Conservation (phyloP, 192 early-diverging fungal species). For the Coemansia sp. region DNA sequence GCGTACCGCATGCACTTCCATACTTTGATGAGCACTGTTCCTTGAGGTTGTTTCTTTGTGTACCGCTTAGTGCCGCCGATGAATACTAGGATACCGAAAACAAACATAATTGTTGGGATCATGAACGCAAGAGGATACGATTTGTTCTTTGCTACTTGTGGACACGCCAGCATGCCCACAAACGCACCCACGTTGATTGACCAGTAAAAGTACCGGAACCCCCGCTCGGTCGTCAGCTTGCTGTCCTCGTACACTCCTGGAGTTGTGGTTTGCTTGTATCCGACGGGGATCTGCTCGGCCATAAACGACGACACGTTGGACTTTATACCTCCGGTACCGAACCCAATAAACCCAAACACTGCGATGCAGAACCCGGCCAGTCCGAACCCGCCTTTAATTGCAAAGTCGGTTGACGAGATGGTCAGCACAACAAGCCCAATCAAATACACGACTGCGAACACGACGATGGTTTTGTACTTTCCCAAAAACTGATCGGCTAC, state of each 20-base stretch:
- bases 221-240: conserved; percentile 61
- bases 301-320: conserved; percentile 71
- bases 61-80: conserved; percentile 56
- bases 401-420: conserved; percentile 58
- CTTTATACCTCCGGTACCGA: conserved; percentile 78
- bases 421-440: conserved; percentile 63
- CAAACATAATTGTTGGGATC: background rate
- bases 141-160: conserved; percentile 58
- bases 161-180: conserved; percentile 58
- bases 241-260: conserved; percentile 60
- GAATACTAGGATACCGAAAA: conserved; percentile 52
- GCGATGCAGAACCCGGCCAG: conserved; percentile 64
- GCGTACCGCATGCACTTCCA: conserved; percentile 52
- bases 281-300: conserved; percentile 66
- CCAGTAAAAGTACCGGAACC: conserved; percentile 80
- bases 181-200: conserved; percentile 60
- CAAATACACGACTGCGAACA: conserved; percentile 62
- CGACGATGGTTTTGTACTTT: conserved; percentile 68
- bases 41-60: conserved; percentile 58
- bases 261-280: conserved; percentile 54
- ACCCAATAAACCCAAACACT: conserved; percentile 62
- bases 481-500: conserved; percentile 70
- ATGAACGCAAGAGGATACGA: conserved; percentile 50
- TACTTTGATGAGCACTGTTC: conserved; percentile 57
- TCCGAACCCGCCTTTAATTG: conserved; percentile 53